A percentile compares a stretch with the other conserved stretches of the same genome.
These are phyloP conservation scores for Pseudogymnoascus sp. DNA, from an alignment of 2,329 filamentous ascomycete genomes.

Conservation along the genomic window DNA sequence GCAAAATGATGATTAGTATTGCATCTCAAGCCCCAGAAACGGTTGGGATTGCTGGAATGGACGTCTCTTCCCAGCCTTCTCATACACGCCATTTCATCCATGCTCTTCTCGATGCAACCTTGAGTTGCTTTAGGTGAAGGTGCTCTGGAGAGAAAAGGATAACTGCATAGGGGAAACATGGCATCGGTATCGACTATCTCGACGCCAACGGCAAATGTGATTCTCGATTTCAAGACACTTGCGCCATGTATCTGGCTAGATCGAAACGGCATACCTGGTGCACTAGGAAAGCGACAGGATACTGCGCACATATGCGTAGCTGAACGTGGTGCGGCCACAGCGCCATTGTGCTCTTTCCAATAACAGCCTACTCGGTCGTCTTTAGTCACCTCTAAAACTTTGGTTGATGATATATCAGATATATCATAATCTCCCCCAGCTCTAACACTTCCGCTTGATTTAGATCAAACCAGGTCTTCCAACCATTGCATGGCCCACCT, in stretches of 20 bases:
- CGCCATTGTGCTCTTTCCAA: conserved; percentile 9
- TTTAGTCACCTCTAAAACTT: background rate
- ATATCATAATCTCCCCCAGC: background rate
- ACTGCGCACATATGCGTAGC: background rate
- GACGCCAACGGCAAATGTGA: background rate
- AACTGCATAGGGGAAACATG: background rate
- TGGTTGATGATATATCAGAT: conserved; percentile 8
- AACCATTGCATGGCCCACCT: background rate
- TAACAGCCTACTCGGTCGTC: background rate
- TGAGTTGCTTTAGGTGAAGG: background rate
- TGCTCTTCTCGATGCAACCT: background rate
- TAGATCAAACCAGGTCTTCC: background rate
- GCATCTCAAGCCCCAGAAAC: background rate
- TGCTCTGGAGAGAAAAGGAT: background rate
- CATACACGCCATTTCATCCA: background rate
- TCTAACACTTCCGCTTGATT: background rate
- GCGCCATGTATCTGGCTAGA: background rate
- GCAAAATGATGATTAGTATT: background rate
- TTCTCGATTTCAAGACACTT: background rate
- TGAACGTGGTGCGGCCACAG: background rate
- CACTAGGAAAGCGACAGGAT: conserved; percentile 2
- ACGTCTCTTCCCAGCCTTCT: background rate
- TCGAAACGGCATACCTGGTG: background rate
- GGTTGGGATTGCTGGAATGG: background rate
- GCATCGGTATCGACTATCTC: background rate